Percentiles rank a stretch among this genome's conserved stretches.
phyloP scores from a whole-genome alignment of 768 basidiomycete species.

The Collybia sordida region DNA sequence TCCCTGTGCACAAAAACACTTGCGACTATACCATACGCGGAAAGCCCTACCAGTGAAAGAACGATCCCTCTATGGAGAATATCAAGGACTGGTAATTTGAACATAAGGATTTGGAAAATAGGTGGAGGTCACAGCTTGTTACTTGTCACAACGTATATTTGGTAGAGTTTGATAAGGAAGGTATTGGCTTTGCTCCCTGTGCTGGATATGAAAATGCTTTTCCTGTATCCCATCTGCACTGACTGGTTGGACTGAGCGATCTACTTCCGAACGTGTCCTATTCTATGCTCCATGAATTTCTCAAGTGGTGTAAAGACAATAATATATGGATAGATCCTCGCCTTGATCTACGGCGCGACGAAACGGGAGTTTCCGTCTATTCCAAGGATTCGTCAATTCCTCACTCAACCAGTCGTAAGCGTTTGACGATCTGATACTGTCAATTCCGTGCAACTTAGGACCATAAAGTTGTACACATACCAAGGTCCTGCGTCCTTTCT shows the following conservation, averaged over 20 bases:
- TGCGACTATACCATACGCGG: conserved; percentile 52
- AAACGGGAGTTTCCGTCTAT: conserved; percentile 34
- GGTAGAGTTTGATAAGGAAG: conserved; percentile 1
- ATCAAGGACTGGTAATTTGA: conserved; percentile 37
- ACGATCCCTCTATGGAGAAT: conserved; percentile 56
- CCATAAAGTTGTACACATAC: conserved; percentile 60
- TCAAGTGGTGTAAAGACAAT: conserved; percentile 51
- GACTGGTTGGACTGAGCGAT: conserved; percentile 4
- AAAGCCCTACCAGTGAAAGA: conserved; percentile 49
- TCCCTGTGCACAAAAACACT: conserved; percentile 53
- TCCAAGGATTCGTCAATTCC: conserved; percentile 31
- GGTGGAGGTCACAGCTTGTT: too few species aligned
- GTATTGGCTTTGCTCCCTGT: not conserved
- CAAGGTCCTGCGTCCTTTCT: conserved; percentile 62
- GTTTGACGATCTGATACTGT: not conserved
- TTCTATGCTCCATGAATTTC: conserved; percentile 25
- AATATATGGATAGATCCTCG: conserved; percentile 45
- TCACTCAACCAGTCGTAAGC: conserved; percentile 36
- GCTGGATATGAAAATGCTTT: not conserved
- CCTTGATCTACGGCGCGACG: conserved; percentile 31
- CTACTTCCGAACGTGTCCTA: not conserved
- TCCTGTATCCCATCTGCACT: not conserved
- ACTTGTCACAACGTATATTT: not conserved
- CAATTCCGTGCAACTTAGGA: conserved; percentile 5
- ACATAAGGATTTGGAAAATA: conserved; percentile 10